Percentiles rank a stretch among this genome's conserved stretches.
Evolutionary conservation across 306 rosid species (phyloP).

Genomic region (Herpetospermum pedunculosum): DNA sequence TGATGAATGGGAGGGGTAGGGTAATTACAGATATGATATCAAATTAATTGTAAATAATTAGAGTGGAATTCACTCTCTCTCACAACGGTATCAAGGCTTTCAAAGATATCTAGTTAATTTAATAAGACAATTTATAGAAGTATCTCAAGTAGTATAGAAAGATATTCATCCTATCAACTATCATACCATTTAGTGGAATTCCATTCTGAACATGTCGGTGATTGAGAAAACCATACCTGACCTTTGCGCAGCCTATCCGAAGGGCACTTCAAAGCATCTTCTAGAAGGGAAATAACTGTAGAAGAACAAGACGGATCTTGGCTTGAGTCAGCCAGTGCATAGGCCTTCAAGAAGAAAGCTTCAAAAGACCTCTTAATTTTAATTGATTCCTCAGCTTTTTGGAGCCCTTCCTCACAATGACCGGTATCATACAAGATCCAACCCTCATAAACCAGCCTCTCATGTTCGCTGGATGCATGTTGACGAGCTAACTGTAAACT

Average conservation of each 20-base stretch:
- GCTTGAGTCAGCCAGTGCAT: slow-evolving; percentile 86
- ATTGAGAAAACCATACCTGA: slow-evolving; percentile 49
- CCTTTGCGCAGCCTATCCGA: slow-evolving; percentile 94
- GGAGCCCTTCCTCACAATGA: slow-evolving; percentile 82
- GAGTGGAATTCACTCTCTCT: background rate
- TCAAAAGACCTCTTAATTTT: slow-evolving; percentile 76
- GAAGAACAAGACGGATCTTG: slow-evolving; percentile 60
- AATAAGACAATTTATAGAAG: background rate
- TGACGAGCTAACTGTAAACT: slow-evolving; percentile 87
- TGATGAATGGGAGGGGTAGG: background rate
- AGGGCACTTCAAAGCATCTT: slow-evolving; percentile 87
- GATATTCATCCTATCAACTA: background rate
- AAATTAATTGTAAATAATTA: background rate
- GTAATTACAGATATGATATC: background rate
- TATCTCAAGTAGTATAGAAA: background rate
- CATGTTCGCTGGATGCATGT: slow-evolving; percentile 74
- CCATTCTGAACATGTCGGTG: background rate
- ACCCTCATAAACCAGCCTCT: slow-evolving; percentile 79
- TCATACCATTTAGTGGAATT: background rate
- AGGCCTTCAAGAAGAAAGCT: slow-evolving; percentile 86
- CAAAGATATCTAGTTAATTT: background rate
- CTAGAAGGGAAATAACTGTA: slow-evolving; percentile 66
- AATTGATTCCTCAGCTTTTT: slow-evolving; percentile 82
- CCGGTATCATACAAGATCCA: slow-evolving; percentile 94
- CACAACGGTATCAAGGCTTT: background rate